phyloP scores from a whole-genome alignment of 306 rosid species.

The cucumber (Cucumis sativus) region Cucumber_9930_V3 NC_026659.2:28750501-28751000 shows the following conservation, averaged over 20 bases:
- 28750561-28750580: not conserved
- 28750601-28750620: not conserved
- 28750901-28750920: not conserved
- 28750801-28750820: not conserved
- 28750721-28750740: not conserved
- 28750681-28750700: not conserved
- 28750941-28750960: not conserved
- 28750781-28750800: not conserved
- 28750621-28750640: not conserved
- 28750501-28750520: constrained; percentile 86
- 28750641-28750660: not conserved
- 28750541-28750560: constrained; percentile 1
- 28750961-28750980: not conserved
- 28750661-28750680: not conserved
- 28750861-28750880: not conserved
- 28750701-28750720: not conserved
- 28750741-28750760: not conserved
- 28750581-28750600: not conserved
- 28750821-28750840: not conserved
- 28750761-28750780: not conserved
- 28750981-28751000: not conserved
- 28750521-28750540: constrained; percentile 83
- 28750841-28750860: not conserved
- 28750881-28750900: not conserved
- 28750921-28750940: not conserved